A percentile compares a stretch with the other conserved stretches of the same genome.
These are phyloP conservation scores for Delphinella strobiligena DNA, from an alignment of 2,329 filamentous ascomycete species.

Conservation along the genomic window DNA sequence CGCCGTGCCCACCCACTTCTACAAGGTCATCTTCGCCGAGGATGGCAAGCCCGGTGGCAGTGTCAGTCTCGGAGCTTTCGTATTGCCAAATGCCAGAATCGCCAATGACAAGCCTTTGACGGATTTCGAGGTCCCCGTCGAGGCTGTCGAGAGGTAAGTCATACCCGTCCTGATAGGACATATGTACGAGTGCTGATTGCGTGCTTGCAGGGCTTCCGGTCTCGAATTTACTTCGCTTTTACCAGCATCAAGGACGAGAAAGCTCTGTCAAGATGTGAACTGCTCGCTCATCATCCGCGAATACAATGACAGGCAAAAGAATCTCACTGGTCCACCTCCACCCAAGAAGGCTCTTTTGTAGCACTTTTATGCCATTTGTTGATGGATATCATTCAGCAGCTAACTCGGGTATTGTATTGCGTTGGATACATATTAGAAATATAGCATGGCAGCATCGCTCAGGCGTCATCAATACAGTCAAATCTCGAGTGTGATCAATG, in stretches of 20 bases:
- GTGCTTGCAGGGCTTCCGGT: slow-evolving; percentile 54
- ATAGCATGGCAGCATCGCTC: no score
- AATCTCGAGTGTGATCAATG: no score
- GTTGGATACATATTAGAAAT: no score
- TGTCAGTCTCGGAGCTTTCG: slow-evolving; percentile 86
- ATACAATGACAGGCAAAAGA: slow-evolving; percentile 50
- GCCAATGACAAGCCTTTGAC: slow-evolving; percentile 73
- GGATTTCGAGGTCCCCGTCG: slow-evolving; percentile 91
- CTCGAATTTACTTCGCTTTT: slow-evolving; percentile 81
- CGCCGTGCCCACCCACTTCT: slow-evolving; percentile 95
- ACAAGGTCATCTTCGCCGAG: slow-evolving; percentile 97
- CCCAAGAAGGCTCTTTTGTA: slow-evolving; percentile 5
- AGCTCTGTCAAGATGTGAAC: slow-evolving; percentile 73
- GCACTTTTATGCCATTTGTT: no score
- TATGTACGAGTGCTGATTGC: neutral
- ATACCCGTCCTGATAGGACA: neutral
- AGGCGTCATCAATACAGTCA: no score
- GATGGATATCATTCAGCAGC: no score
- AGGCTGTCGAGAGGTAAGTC: slow-evolving; percentile 59
- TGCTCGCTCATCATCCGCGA: slow-evolving; percentile 79
- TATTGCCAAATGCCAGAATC: slow-evolving; percentile 84
- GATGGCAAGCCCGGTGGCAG: slow-evolving; percentile 56
- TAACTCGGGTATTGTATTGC: no score
- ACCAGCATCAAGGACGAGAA: slow-evolving; percentile 58
- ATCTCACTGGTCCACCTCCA: slow-evolving; percentile 20